A percentile compares a stretch with the other conserved stretches of the same genome.
phyloP scores from a whole-genome alignment of 805 yeast genomes.

The Yarrowia sp. region DNA sequence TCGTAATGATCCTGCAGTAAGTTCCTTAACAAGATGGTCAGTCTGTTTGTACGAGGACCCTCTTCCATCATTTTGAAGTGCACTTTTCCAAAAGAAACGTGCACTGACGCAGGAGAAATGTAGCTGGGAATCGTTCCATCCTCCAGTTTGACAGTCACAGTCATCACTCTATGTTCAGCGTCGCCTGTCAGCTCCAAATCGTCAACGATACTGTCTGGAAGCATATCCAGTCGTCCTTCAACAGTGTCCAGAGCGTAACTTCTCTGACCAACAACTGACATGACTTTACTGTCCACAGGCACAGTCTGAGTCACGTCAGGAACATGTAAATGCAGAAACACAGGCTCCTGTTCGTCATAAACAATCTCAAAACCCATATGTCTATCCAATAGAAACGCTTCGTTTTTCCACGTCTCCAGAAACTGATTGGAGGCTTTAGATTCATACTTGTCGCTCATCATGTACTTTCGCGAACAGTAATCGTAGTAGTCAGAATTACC shows the following conservation, averaged over 20 bases:
- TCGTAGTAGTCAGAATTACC: slow-evolving; percentile 6
- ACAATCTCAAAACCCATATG: background rate
- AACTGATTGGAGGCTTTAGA: background rate
- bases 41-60: background rate
- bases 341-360: background rate
- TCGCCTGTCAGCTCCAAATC: background rate
- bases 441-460: background rate
- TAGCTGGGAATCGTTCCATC: background rate
- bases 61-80: background rate
- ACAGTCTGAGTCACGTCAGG: slow-evolving; percentile 6
- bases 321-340: background rate
- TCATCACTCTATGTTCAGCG: background rate
- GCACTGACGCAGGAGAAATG: background rate
- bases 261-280: slow-evolving; percentile 21
- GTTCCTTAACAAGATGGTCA: background rate
- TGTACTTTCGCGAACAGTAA: background rate
- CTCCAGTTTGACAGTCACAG: background rate
- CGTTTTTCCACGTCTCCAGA: background rate
- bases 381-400: background rate
- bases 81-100: slow-evolving; percentile 3
- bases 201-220: background rate
- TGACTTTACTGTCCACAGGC: background rate
- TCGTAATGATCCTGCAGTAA: background rate
- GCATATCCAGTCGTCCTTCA: background rate
- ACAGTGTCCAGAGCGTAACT: slow-evolving; percentile 2